Evolutionary conservation across 495 filamentous ascomycete species (phyloP).

Genomic region (Tuber microsphaerosporum): DNA sequence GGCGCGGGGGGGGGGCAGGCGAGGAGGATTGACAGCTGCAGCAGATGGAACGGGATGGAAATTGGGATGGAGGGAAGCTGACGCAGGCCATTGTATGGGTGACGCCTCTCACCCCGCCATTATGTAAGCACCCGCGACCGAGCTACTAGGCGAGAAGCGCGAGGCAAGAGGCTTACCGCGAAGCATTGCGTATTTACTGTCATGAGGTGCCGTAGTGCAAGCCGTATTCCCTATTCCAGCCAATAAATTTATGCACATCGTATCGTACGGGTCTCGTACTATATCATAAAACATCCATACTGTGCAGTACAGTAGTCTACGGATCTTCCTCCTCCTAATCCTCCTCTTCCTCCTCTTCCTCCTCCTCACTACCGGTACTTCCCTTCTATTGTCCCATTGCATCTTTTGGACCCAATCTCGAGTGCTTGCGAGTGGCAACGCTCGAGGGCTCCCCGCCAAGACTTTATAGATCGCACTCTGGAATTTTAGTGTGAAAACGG

Average conservation of each 20-base stretch:
- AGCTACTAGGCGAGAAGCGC: neutral
- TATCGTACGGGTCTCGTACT: neutral
- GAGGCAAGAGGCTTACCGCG: neutral
- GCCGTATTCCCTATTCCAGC: neutral
- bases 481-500: neutral
- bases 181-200: conserved; percentile 3
- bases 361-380: neutral
- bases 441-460: neutral
- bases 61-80: conserved; percentile 21
- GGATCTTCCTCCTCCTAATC: neutral
- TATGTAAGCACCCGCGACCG: conserved; percentile 21
- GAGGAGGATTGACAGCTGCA: neutral
- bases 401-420: neutral
- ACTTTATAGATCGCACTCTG: neutral
- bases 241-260: neutral
- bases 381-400: neutral
- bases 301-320: neutral
- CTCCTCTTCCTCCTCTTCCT: neutral
- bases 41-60: conserved; percentile 11
- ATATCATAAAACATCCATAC: too few species aligned
- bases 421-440: neutral
- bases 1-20: neutral
- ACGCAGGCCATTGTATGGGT: conserved; percentile 25
- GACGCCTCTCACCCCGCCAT: conserved; percentile 30
- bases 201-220: conserved; percentile 6